Conservation (phyloP, 2,329 filamentous ascomycete species). For the Bipolaris oryzae region DNA sequence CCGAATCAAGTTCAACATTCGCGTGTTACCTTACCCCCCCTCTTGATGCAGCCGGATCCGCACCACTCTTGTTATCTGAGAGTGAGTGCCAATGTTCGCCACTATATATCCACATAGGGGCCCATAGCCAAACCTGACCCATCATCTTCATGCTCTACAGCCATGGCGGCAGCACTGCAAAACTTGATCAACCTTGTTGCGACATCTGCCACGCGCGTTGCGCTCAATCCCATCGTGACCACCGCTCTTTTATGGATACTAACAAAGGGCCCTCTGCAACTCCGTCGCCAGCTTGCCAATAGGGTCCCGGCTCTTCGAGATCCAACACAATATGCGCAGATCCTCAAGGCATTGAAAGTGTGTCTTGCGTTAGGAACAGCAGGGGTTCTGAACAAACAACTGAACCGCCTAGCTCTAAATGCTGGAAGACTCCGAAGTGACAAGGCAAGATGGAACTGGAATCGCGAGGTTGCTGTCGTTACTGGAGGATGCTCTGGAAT, state of each 20-base stretch:
- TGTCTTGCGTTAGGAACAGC: conserved; percentile 43
- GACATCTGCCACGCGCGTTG: conserved; percentile 27
- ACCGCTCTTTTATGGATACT: conserved; percentile 40
- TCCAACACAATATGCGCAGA: conserved; percentile 22
- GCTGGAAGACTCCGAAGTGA: conserved; percentile 47
- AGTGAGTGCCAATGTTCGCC: neutral
- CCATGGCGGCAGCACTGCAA: conserved; percentile 30
- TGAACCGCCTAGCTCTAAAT: conserved; percentile 47
- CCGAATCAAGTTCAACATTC: conserved; percentile 1
- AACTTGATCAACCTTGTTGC: conserved; percentile 27
- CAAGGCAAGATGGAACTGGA: conserved; percentile 44
- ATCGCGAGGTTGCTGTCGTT: conserved; percentile 43
- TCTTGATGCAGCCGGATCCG: conserved; percentile 9
- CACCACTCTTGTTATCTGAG: neutral
- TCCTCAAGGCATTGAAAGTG: conserved; percentile 38
- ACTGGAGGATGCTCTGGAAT: conserved; percentile 48
- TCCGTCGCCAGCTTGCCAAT: conserved; percentile 31
- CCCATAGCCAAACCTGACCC: neutral
- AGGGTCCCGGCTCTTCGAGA: conserved; percentile 31
- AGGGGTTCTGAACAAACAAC: conserved; percentile 31
- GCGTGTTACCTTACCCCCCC: conserved; percentile 6
- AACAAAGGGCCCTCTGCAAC: conserved; percentile 35
- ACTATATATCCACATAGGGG: neutral
- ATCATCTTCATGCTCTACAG: neutral
- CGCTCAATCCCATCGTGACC: conserved; percentile 40